phyloP scores from a whole-genome alignment of 1,284 basidiomycete species.

The Prillingera fragicola region DNA sequence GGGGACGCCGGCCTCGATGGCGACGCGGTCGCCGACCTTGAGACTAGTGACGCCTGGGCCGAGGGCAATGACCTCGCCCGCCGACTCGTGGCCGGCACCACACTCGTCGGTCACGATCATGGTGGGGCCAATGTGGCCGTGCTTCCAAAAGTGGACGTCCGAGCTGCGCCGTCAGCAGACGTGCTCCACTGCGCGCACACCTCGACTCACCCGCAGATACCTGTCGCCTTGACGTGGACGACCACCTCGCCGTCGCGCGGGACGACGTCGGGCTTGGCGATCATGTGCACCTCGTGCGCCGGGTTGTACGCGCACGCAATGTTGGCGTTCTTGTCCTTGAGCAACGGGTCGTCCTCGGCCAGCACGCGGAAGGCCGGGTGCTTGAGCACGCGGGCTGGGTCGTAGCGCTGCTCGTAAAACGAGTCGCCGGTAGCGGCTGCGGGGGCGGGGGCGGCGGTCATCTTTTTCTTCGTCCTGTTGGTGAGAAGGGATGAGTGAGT shows the following conservation, averaged over 20 bases:
- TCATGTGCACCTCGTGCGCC: conserved; percentile 46
- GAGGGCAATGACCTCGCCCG: conserved; percentile 50
- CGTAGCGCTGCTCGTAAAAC: conserved; percentile 34
- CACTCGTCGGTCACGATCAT: conserved; percentile 48
- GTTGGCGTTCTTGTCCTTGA: conserved; percentile 28
- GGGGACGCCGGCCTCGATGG: conserved; percentile 54
- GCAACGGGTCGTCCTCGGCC: conserved; percentile 22
- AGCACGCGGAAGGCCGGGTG: conserved; percentile 42
- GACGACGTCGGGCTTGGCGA: conserved; percentile 43
- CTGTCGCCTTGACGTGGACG: conserved; percentile 48
- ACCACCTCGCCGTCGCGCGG: conserved; percentile 47
- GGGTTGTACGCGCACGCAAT: conserved; percentile 48
- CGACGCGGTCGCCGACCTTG: conserved; percentile 50
- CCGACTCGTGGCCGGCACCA: conserved; percentile 49
- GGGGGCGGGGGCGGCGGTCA: conserved; percentile 1
- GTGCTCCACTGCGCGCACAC: not conserved
- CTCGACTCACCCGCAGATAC: conserved; percentile 49
- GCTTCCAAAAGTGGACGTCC: conserved; percentile 55
- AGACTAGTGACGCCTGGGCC: conserved; percentile 47
- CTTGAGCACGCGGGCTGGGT: conserved; percentile 38
- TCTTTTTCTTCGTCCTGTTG: no score
- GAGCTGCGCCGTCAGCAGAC: conserved; percentile 29
- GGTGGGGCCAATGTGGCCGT: conserved; percentile 49
- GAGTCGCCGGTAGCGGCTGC: no score
- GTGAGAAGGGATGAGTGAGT: no score